Base-by-base conservation (phyloP, 352 stramenopile species). In the Phytopythium cucurbitacearum region DNA sequence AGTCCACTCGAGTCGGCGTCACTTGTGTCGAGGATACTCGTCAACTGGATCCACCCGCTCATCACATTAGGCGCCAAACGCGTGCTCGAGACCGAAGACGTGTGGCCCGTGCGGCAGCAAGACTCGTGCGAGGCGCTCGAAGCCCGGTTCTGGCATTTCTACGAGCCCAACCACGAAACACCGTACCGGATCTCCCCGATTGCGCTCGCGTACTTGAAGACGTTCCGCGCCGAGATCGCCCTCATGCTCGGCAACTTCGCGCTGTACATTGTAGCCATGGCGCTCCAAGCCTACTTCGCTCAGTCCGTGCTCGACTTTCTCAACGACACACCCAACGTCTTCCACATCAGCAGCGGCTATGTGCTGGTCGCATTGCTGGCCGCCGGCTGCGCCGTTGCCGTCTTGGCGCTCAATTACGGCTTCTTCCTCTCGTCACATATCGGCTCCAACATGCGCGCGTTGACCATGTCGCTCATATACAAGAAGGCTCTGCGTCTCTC, bases 401-500 rank as follows among this genome's bases (percentile, higher is more conserved):
- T 81, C 21, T 62, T 56, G 15, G 41, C 54, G 1, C 44, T 73
- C 15, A 71, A 76, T 51, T 78, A 74, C 60, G 41, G 62, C 21
- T 72, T 71, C 48, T 76, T 71, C 39, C 21, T 54, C n/a, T 55
- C 68, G 1, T 73, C 62, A 0, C 64, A 66, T 1, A 53, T 77
- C 11, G 71, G 71, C 12, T 52, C 61, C 11, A 77, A 80, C 43
- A 69, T 68, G 56, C 67, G 67, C 39, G 70, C 60, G 6, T 55
- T 78, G 9, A 57, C 63, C 3, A 77, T 80, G 71, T 67, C 71
- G 6, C 37, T 61, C 3, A 68, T 81, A 5, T 81, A 61, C 36
- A 41, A 71, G 5, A 80, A 81, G 40, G 62, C 85, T 74, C 16
- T 96, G 73, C 88, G 56, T 51, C 70, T 57, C 42, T 96, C 42